Evolutionary conservation across 148 eudicot genomes (phyloP).

Genomic region (Chenopodium album): DNA sequence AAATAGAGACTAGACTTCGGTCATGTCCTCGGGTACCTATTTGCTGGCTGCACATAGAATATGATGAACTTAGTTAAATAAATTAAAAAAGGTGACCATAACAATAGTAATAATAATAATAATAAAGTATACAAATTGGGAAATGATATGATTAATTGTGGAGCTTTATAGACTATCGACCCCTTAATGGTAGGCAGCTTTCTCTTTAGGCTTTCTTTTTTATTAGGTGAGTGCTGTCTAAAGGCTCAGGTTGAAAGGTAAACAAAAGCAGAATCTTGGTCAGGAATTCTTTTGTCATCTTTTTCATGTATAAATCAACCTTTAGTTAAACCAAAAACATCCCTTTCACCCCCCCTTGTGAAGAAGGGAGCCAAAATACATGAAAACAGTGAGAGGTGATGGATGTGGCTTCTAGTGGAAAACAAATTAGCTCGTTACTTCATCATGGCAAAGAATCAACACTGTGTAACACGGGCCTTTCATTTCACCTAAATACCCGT

Average conservation of each 20-base stretch:
- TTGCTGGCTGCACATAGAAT: slow-evolving; percentile 24
- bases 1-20: not conserved
- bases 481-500: not conserved
- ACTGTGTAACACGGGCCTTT: slow-evolving; percentile 2
- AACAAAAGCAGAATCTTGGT: slow-evolving; percentile 56
- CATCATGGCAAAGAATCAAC: slow-evolving; percentile 13
- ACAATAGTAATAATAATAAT: slow-evolving; percentile 6
- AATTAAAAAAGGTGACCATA: slow-evolving; percentile 19
- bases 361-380: slow-evolving; percentile 12
- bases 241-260: slow-evolving; percentile 46
- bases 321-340: slow-evolving; percentile 29
- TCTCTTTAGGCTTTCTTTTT: slow-evolving; percentile 31
- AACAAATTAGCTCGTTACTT: not conserved
- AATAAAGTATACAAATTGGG: slow-evolving; percentile 29
- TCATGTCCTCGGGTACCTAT: slow-evolving; percentile 16
- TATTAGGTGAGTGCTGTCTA: slow-evolving; percentile 52
- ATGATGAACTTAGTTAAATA: slow-evolving; percentile 11
- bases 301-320: slow-evolving; percentile 30
- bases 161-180: slow-evolving; percentile 48
- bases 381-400: not conserved
- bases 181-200: slow-evolving; percentile 68
- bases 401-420: not conserved
- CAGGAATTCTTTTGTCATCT: slow-evolving; percentile 36
- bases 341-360: slow-evolving; percentile 21
- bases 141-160: slow-evolving; percentile 45